Percentiles rank a stretch among this genome's conserved stretches.
Evolutionary conservation across 2,329 filamentous ascomycete species (phyloP).

Genomic region (Monosporascus cannonballus): DNA sequence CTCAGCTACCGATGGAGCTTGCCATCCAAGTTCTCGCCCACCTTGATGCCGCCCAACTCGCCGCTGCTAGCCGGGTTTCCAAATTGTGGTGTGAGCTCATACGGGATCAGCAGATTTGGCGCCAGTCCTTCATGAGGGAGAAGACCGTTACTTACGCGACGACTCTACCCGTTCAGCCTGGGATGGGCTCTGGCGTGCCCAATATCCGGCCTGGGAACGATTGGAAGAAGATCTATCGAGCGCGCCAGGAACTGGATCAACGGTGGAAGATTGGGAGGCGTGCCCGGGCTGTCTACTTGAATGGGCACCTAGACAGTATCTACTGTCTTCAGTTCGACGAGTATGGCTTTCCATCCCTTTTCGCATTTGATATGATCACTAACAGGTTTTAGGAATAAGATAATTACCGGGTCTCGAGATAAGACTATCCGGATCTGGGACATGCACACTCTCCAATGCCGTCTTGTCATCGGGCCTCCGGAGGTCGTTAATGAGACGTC

Average conservation of each 20-base stretch:
- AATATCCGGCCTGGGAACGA: constrained; percentile 56
- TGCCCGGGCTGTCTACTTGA: constrained; percentile 79
- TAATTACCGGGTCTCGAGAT: constrained; percentile 93
- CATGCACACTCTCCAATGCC: constrained; percentile 79
- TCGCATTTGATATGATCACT: constrained; percentile 17
- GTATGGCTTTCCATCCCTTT: constrained; percentile 41
- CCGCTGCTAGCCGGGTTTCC: constrained; percentile 44
- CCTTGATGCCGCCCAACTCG: constrained; percentile 47
- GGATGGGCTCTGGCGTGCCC: constrained; percentile 53
- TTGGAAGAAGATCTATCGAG: constrained; percentile 81
- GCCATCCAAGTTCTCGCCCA: constrained; percentile 52
- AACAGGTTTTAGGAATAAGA: constrained; percentile 64
- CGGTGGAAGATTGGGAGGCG: constrained; percentile 71
- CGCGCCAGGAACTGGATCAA: constrained; percentile 66
- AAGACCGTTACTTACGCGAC: constrained; percentile 57
- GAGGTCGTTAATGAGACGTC: constrained; percentile 49
- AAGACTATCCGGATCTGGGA: constrained; percentile 96
- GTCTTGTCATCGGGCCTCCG: constrained; percentile 77
- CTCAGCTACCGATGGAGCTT: constrained; percentile 49
- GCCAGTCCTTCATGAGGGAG: constrained; percentile 56
- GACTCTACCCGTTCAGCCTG: constrained; percentile 43
- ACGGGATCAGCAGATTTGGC: constrained; percentile 54
- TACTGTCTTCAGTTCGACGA: constrained; percentile 99
- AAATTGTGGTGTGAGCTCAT: constrained; percentile 41
- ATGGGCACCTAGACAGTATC: constrained; percentile 91